phyloP scores from a whole-genome alignment of 495 filamentous ascomycete species.

The Elasticomyces elasticus region DNA sequence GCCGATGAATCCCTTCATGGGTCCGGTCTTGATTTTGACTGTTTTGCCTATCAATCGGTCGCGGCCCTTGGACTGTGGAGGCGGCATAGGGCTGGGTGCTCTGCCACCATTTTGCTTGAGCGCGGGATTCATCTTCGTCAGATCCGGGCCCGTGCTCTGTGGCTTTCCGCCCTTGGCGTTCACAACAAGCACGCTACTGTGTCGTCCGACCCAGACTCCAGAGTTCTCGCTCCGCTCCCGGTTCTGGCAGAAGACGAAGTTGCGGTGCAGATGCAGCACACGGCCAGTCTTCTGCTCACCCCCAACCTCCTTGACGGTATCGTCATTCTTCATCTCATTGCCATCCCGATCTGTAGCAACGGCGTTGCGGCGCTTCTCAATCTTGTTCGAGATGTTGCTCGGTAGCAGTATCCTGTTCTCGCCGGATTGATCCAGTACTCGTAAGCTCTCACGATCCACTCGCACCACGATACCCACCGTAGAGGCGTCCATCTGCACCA shows the following conservation, averaged over 20 bases:
- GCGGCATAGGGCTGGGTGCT: constrained; percentile 49
- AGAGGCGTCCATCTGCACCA: constrained; percentile 85
- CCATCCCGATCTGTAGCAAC: constrained; percentile 91
- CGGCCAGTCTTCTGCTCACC: constrained; percentile 78
- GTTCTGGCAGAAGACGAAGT: constrained; percentile 78
- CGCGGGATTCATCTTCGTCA: constrained; percentile 88
- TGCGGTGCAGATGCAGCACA: constrained; percentile 85
- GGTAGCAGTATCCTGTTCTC: constrained; percentile 72
- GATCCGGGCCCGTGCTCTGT: constrained; percentile 52
- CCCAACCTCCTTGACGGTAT: constrained; percentile 80
- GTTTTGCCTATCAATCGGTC: constrained; percentile 88
- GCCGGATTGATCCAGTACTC: constrained; percentile 82
- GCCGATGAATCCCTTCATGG: constrained; percentile 85
- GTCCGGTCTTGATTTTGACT: constrained; percentile 70
- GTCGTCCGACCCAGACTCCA: constrained; percentile 81
- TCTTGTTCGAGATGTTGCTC: constrained; percentile 80
- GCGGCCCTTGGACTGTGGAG: constrained; percentile 66
- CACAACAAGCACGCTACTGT: constrained; percentile 73
- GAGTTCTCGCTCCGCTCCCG: constrained; percentile 77
- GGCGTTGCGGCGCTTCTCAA: constrained; percentile 65
- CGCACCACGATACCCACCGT: constrained; percentile 91
- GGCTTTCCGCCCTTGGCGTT: constrained; percentile 80
- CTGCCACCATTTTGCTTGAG: constrained; percentile 46
- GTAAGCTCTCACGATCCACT: constrained; percentile 84
- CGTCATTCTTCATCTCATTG: constrained; percentile 81